Conservation (phyloP, 176 grass and related monocot genomes). For the Oryza meridionalis region DNA sequence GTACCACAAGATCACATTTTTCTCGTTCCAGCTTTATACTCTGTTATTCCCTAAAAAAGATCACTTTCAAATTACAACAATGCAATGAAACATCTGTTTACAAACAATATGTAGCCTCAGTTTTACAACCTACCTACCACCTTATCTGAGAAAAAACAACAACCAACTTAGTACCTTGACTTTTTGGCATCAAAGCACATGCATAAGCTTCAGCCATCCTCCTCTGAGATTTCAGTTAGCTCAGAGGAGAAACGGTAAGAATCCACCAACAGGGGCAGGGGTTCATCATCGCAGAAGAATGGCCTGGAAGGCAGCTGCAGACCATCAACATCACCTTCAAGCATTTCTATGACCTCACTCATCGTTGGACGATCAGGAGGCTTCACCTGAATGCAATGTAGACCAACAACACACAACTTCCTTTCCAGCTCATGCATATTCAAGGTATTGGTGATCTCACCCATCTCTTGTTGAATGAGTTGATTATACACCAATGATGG, state of each 20-base stretch:
- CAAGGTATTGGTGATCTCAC: background rate
- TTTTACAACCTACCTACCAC: no score
- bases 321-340: background rate
- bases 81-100: no score
- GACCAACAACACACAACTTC: slow-evolving; percentile 45
- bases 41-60: no score
- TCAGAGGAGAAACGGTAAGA: background rate
- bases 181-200: no score
- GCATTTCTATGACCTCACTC: slow-evolving; percentile 56
- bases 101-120: no score
- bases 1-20: no score
- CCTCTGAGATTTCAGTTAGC: background rate
- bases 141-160: no score
- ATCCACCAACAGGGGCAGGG: background rate
- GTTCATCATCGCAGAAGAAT: slow-evolving; percentile 31
- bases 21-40: no score
- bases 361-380: slow-evolving; percentile 20
- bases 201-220: no score
- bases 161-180: no score
- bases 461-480: background rate
- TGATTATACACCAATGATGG: slow-evolving; percentile 21
- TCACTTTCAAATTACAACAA: no score
- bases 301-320: slow-evolving; percentile 39
- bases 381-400: slow-evolving; percentile 57
- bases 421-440: slow-evolving; percentile 40